A percentile compares a stretch with the other conserved stretches of the same genome.
These are phyloP conservation scores for Moricandia moricandioides DNA, from an alignment of 345 rosid species.

Conservation along the genomic window DNA sequence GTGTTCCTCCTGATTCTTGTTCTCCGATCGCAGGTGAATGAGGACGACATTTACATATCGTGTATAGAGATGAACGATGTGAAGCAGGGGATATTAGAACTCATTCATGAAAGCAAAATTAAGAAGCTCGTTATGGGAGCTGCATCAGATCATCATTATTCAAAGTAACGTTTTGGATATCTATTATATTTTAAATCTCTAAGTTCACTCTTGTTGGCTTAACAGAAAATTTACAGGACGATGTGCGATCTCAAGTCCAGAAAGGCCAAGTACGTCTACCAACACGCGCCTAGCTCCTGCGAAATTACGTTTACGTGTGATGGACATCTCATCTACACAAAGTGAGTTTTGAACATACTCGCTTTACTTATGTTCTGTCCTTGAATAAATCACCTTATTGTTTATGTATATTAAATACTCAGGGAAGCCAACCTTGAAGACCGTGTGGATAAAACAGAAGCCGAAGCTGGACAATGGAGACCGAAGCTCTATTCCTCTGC, in stretches of 20 bases:
- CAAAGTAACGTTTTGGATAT: constrained; percentile 38
- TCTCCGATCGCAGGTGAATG: constrained; percentile 43
- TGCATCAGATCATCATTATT: constrained; percentile 56
- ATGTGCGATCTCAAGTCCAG: constrained; percentile 52
- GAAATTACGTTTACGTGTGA: constrained; percentile 56
- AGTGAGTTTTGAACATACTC: constrained; percentile 40
- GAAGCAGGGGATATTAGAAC: constrained; percentile 68
- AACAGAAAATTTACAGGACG: constrained; percentile 47
- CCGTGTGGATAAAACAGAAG: constrained; percentile 8
- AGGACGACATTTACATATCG: constrained; percentile 40
- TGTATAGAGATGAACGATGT: constrained; percentile 50
- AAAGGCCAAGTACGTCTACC: constrained; percentile 58
- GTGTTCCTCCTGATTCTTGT: neutral
- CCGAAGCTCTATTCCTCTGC: constrained; percentile 24
- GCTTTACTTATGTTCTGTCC: neutral
- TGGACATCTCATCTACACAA: constrained; percentile 41
- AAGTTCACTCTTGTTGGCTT: constrained; percentile 3
- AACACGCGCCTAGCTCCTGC: constrained; percentile 50
- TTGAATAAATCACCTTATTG: constrained; percentile 20
- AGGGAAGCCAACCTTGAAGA: constrained; percentile 31
- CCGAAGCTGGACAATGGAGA: constrained; percentile 21
- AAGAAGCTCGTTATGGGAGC: constrained; percentile 79
- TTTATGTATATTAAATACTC: constrained; percentile 1
- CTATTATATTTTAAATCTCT: neutral
- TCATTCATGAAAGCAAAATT: constrained; percentile 46